Conservation (phyloP, 352 stramenopile species). For the Pythium biforme region DNA sequence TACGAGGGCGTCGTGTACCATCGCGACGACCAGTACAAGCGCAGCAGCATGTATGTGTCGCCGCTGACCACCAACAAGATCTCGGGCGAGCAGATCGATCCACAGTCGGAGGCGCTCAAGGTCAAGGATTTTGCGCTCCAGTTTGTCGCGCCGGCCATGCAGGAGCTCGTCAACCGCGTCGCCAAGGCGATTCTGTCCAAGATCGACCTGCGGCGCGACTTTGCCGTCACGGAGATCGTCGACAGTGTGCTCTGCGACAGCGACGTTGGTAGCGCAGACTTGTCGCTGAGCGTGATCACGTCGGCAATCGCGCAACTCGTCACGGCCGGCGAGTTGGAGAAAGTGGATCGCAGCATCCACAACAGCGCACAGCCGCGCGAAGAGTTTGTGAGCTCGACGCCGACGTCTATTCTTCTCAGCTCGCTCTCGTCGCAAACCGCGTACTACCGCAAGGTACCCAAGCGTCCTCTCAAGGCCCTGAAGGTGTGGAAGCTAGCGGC, state of each 20-base stretch:
- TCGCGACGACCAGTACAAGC: conserved; percentile 78
- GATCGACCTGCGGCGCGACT: conserved; percentile 58
- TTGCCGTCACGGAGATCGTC: conserved; percentile 57
- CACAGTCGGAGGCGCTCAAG: conserved; percentile 11
- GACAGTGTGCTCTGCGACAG: conserved; percentile 39
- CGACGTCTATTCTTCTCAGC: conserved; percentile 24
- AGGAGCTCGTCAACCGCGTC: conserved; percentile 41
- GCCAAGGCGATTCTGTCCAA: conserved; percentile 44
- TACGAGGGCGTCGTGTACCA: conserved; percentile 67
- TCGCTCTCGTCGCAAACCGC: conserved; percentile 31
- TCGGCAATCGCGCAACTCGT: conserved; percentile 59
- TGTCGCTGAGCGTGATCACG: conserved; percentile 55
- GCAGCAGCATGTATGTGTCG: conserved; percentile 80
- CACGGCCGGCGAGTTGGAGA: conserved; percentile 47
- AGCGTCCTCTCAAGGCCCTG: conserved; percentile 62
- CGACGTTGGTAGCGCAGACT: background rate
- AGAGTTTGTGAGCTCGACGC: conserved; percentile 6
- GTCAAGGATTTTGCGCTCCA: conserved; percentile 8
- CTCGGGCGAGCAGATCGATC: conserved; percentile 23
- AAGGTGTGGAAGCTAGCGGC: conserved; percentile 57
- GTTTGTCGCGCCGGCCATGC: conserved; percentile 20
- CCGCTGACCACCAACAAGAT: conserved; percentile 34
- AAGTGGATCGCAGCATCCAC: conserved; percentile 26
- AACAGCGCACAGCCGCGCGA: conserved; percentile 9
- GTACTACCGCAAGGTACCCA: conserved; percentile 69